Evolutionary conservation across 345 rosid species (phyloP).

Genomic region (Citrus sp.): DNA sequence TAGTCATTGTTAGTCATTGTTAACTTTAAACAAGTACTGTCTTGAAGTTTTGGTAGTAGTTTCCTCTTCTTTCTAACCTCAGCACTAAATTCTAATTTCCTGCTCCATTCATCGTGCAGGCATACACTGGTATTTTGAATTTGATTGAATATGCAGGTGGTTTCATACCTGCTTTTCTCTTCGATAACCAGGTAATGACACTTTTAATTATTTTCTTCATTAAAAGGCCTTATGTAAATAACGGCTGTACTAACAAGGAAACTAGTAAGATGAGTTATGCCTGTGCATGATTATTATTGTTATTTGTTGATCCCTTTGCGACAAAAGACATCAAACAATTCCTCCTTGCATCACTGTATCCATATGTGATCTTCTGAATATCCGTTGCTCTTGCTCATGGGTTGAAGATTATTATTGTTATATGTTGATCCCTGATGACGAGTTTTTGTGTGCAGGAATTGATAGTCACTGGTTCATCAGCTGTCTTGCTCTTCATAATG

Average conservation of each 20-base stretch:
- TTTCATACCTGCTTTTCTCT: conserved; percentile 64
- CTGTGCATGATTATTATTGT: background rate
- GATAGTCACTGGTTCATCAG: conserved; percentile 49
- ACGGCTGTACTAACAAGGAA: background rate
- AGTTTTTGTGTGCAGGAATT: conserved; percentile 48
- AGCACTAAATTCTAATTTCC: background rate
- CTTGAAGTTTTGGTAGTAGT: background rate
- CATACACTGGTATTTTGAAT: conserved; percentile 77
- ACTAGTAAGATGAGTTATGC: background rate
- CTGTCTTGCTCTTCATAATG: conserved; percentile 46
- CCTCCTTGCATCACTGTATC: too few species aligned
- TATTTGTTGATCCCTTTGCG: background rate
- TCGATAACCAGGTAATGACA: conserved; percentile 75
- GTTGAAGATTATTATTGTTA: background rate
- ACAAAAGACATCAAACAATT: too few species aligned
- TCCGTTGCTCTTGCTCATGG: background rate
- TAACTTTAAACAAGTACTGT: background rate
- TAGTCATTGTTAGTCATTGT: background rate
- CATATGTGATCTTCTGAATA: background rate
- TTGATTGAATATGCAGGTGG: conserved; percentile 56
- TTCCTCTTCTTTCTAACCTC: conserved; percentile 3
- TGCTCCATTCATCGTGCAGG: conserved; percentile 48
- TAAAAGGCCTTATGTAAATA: background rate
- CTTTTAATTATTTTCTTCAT: background rate
- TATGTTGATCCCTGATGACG: background rate